phyloP scores from a whole-genome alignment of 805 yeast genomes.

The Sporopachydermia quercuum region DNA sequence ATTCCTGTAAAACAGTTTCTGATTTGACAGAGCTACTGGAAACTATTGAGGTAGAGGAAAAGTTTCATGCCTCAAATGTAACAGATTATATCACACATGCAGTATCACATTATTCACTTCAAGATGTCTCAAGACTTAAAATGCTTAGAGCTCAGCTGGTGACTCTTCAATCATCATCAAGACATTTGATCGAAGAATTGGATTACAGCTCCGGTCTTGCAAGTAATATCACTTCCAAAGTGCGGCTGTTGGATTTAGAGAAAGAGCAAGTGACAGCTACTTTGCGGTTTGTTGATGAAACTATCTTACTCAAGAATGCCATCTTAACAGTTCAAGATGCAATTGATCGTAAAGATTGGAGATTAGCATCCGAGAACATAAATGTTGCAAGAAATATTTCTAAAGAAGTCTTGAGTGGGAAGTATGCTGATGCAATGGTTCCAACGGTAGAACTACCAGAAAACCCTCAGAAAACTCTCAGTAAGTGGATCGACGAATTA shows the following conservation, averaged over 20 bases:
- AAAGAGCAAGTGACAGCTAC: slow-evolving; percentile 48
- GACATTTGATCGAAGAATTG: slow-evolving; percentile 37
- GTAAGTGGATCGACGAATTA: slow-evolving; percentile 44
- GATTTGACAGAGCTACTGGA: slow-evolving; percentile 11
- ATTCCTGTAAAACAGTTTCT: slow-evolving; percentile 5
- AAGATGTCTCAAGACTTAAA: slow-evolving; percentile 32
- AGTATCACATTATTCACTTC: background rate
- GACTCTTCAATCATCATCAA: slow-evolving; percentile 40
- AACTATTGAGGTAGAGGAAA: slow-evolving; percentile 14
- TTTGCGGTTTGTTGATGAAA: slow-evolving; percentile 46
- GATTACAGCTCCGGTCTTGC: slow-evolving; percentile 53
- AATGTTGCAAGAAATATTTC: slow-evolving; percentile 40
- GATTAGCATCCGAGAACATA: slow-evolving; percentile 53
- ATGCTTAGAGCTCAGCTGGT: slow-evolving; percentile 49
- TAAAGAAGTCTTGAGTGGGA: slow-evolving; percentile 35
- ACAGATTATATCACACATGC: background rate
- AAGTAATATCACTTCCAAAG: slow-evolving; percentile 48
- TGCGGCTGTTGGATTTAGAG: slow-evolving; percentile 57
- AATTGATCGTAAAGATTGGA: slow-evolving; percentile 55
- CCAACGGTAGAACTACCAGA: slow-evolving; percentile 84
- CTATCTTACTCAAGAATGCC: slow-evolving; percentile 49
- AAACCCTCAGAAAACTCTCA: slow-evolving; percentile 43
- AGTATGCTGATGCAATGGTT: slow-evolving; percentile 64
- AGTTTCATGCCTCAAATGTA: slow-evolving; percentile 4
- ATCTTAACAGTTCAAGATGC: slow-evolving; percentile 55